Evolutionary conservation across 1,139 yeast species (phyloP), one percentile per base, ranked within the genome.

Genomic region (Insectozyma bohioensis): DNA sequence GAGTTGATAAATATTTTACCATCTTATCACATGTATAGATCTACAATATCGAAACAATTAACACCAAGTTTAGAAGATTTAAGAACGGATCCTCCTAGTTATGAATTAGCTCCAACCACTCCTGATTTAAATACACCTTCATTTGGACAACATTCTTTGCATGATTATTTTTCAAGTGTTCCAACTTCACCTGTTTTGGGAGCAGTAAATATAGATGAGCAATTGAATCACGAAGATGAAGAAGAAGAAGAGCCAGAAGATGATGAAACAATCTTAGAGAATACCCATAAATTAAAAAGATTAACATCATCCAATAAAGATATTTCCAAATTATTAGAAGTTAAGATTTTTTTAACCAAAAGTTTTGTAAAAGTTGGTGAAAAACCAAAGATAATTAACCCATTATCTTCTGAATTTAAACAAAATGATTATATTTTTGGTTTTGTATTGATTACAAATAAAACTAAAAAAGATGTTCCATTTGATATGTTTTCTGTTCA

Each of bases 351-450:
- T 17, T 45, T 66, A 30, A 66, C 72, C 1, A 54, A 59, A 30
- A 43, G 48, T 17, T 52, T 62, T 3, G 68, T 68, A 1, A 49
- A 48, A 34, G 43, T 49, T 5, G 69, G 69, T 1, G 54, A 52
- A 7, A 39, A 38, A 12, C 67, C 67, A 5, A 54, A 46, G 6
- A 40, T 59, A 7, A 40, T 60, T 1, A 64, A 63, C 34, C 61
- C 67, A 0, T 47, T 51, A 28, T 40, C 52, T 6, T 39, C 49
- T 6, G 72, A 67, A 40, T 53, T 58, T 34, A 53, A 55, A 30
- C 73, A 66, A 37, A 70, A 70, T 4, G 72, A 67, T 43, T 57
- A 49, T 26, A 51, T 66, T 15, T 64, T 61, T 41, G 73, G 73
- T 2, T 62, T 51, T 43, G 63, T 66, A 3, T 50, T 63, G 18